Evolutionary conservation across 2,329 filamentous ascomycete species (phyloP), one percentile per base, ranked within the genome.

Genomic region (Botrytis fragariae): DNA sequence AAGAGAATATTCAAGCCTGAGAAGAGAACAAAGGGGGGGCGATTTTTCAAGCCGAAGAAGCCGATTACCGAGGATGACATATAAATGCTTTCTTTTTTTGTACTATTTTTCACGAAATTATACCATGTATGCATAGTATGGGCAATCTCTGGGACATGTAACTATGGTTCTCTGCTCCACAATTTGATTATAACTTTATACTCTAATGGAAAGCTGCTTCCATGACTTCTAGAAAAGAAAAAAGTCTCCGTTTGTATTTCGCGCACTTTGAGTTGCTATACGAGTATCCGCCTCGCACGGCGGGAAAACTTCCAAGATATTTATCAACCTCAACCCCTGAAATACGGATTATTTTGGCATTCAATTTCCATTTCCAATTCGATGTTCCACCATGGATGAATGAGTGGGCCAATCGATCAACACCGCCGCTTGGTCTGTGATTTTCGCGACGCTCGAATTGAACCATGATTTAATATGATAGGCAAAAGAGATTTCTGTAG

Each of bases 1-100:
- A 76, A 73, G 60, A 74, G 73, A 64, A 76, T 75, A 62, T 75
- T 79, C 32, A 74, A 75, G 70, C 73, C 74, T 29, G 79, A 77
- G 71, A 81, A 78, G 77, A 81, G 79, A 74, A 81, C 79, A 64
- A 82, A 80, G 74, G 80, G 81, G 22, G 77, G 77, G 3, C 80
- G 81, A 75, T 76, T 81, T 74, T 77, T 78, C 79, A 83, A 83
- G 77, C 79, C 77, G 67, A 78, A 78, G 70, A 82, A 79, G 74
- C 80, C 80, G 61, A 79, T 80, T 60, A 71, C 61, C 18, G 79
- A 79, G 62, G 76, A 80, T 73, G 79, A 79, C 69, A 70, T 80
- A 65, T 76, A 75, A 62, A 48, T 18, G 39, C 12, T 62, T 57
- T n/a, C 9, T 25, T 7, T 44, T 37, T 25, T 51, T 4, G 35